Conservation (phyloP, 306 rosid genomes). For the Adenanthera pavonina region DNA sequence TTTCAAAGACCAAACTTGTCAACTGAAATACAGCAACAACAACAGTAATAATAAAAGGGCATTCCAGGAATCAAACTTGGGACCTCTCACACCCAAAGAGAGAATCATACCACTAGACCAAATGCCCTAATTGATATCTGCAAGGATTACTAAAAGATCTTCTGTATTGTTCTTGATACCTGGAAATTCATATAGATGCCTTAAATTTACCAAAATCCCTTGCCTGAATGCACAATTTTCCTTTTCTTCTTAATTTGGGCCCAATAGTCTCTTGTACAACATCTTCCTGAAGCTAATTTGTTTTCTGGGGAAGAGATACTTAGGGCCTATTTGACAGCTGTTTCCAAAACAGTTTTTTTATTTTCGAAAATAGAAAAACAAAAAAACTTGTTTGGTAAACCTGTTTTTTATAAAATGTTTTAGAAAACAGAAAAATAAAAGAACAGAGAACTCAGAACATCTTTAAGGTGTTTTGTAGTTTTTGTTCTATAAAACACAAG, state of each 20-base stretch:
- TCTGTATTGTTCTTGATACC: not conserved
- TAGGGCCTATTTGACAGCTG: too few species aligned
- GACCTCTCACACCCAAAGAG: slow-evolving; percentile 54
- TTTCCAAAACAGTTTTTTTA: too few species aligned
- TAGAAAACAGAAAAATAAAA: too few species aligned
- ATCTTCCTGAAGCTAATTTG: not conserved
- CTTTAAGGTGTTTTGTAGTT: too few species aligned
- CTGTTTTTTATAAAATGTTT: too few species aligned
- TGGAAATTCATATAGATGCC: not conserved
- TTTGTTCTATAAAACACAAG: too few species aligned
- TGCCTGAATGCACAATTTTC: not conserved
- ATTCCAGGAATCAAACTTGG: slow-evolving; percentile 54
- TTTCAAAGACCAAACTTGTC: not conserved
- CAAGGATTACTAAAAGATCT: not conserved
- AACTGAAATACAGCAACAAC: too few species aligned
- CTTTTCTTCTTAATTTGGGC: not conserved
- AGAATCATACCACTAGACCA: too few species aligned
- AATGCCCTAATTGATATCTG: not conserved
- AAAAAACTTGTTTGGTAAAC: too few species aligned
- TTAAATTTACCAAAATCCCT: not conserved
- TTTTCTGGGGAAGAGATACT: not conserved
- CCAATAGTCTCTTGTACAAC: too few species aligned
- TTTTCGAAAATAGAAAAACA: too few species aligned
- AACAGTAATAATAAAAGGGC: slow-evolving; percentile 28
- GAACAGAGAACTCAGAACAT: too few species aligned